Evolutionary conservation across 2,329 filamentous ascomycete species (phyloP).

Genomic region (Scorias spongiosa): DNA sequence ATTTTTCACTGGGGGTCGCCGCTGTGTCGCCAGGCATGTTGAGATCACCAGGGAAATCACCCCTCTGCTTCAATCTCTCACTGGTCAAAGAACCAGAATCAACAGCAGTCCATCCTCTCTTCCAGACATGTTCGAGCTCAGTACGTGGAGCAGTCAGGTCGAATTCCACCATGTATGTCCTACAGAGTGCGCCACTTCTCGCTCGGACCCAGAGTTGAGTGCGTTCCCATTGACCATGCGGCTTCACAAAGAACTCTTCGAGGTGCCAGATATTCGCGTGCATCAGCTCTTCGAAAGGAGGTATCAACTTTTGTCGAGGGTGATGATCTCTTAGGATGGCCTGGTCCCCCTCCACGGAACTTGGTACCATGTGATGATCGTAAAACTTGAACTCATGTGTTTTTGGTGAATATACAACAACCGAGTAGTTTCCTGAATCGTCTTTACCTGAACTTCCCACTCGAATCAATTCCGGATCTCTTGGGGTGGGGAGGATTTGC

Average conservation of each 20-base stretch:
- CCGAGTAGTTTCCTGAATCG: constrained; percentile 32
- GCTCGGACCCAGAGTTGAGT: constrained; percentile 33
- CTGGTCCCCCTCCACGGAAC: constrained; percentile 5
- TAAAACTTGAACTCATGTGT: constrained; percentile 93
- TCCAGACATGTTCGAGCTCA: constrained; percentile 57
- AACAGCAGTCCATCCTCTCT: constrained; percentile 30
- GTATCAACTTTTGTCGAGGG: constrained; percentile 45
- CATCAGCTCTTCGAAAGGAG: constrained; percentile 40
- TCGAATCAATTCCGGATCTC: constrained; percentile 26
- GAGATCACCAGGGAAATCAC: constrained; percentile 23
- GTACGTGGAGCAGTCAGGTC: constrained; percentile 31
- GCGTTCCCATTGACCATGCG: constrained; percentile 23
- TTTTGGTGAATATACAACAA: constrained; percentile 77
- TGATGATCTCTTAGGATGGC: constrained; percentile 28
- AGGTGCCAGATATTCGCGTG: constrained; percentile 36
- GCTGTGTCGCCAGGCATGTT: constrained; percentile 13
- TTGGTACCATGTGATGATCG: constrained; percentile 38
- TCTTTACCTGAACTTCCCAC: constrained; percentile 1
- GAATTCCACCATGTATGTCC: constrained; percentile 60
- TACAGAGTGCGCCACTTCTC: constrained; percentile 40
- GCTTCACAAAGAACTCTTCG: constrained; percentile 30
- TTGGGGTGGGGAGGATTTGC: constrained; percentile 48
- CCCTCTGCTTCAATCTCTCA: constrained; percentile 24
- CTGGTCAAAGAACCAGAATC: constrained; percentile 26
- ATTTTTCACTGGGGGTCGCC: constrained; percentile 46